These are phyloP conservation scores for Debaryomyces robertsiae DNA, from an alignment of 1,139 yeast genomes.

Conservation along the genomic window DNA sequence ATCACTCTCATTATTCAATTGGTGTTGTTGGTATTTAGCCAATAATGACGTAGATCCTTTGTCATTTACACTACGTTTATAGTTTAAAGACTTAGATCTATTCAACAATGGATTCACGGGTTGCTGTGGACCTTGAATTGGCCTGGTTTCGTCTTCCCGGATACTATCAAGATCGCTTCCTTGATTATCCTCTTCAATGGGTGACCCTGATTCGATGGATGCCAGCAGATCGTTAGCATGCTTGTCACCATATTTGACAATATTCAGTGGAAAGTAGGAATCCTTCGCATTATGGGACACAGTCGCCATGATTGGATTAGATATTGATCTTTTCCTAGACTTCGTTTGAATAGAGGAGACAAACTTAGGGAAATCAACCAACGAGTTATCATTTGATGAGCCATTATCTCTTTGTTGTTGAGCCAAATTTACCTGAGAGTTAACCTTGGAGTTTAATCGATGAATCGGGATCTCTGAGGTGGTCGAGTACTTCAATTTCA, in stretches of 20 bases:
- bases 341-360: constrained; percentile 12
- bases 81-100: constrained; percentile 36
- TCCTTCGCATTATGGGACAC: constrained; percentile 25
- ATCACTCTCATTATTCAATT: constrained; percentile 15
- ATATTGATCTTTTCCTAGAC: constrained; percentile 15
- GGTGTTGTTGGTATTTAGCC: constrained; percentile 30
- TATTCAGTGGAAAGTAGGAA: constrained; percentile 34
- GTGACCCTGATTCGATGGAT: constrained; percentile 19
- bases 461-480: constrained; percentile 46
- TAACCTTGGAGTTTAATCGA: constrained; percentile 42
- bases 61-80: constrained; percentile 19
- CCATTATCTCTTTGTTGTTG: constrained; percentile 29
- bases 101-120: constrained; percentile 21
- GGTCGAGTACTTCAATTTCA: constrained; percentile 43
- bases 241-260: constrained; percentile 18
- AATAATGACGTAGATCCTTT: constrained; percentile 21
- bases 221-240: constrained; percentile 17
- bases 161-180: constrained; percentile 31
- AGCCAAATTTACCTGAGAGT: constrained; percentile 39
- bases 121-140: constrained; percentile 13
- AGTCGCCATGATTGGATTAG: constrained; percentile 22
- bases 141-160: constrained; percentile 22
- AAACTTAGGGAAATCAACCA: constrained; percentile 33
- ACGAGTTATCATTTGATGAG: constrained; percentile 30
- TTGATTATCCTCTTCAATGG: constrained; percentile 16